Evolutionary conservation across 1,139 yeast species (phyloP).

Genomic region (Pichia sp.): DNA sequence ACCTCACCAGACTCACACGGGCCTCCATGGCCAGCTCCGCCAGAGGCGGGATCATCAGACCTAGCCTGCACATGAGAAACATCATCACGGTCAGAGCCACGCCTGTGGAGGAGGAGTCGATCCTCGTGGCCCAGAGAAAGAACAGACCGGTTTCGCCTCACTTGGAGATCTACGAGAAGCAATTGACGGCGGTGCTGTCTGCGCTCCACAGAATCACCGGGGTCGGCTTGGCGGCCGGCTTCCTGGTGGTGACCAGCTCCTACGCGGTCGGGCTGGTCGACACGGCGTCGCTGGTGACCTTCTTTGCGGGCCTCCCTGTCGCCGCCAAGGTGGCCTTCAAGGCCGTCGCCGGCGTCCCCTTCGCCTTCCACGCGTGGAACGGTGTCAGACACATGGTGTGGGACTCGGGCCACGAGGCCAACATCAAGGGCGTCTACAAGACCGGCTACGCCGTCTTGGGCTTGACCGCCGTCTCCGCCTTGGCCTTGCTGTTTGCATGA

Average conservation of each 20-base stretch:
- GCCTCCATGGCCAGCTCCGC: constrained; percentile 13
- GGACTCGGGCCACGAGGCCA: constrained; percentile 80
- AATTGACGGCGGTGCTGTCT: constrained; percentile 78
- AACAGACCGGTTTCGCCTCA: constrained; percentile 93
- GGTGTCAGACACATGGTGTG: constrained; percentile 91
- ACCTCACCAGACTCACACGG: constrained; percentile 1
- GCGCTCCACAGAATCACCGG: constrained; percentile 86
- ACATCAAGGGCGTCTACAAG: constrained; percentile 82
- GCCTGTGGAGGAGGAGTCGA: constrained; percentile 58
- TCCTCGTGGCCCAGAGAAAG: constrained; percentile 76
- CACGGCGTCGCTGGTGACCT: constrained; percentile 53
- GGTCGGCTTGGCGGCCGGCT: constrained; percentile 70
- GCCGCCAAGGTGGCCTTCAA: constrained; percentile 60
- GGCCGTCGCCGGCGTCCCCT: constrained; percentile 72
- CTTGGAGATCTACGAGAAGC: constrained; percentile 83
- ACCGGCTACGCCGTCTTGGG: constrained; percentile 87
- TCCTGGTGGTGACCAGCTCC: constrained; percentile 71
- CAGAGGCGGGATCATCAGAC: constrained; percentile 20
- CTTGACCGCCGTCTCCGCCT: constrained; percentile 60
- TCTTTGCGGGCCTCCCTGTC: constrained; percentile 57
- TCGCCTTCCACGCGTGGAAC: constrained; percentile 78
- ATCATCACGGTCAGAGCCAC: constrained; percentile 58
- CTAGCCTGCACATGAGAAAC: constrained; percentile 32
- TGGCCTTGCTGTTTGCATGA: constrained; percentile 47
- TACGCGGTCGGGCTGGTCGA: constrained; percentile 72